Conservation (phyloP, 1,284 basidiomycete genomes). For the Ceratobasidium sp. region DNA sequence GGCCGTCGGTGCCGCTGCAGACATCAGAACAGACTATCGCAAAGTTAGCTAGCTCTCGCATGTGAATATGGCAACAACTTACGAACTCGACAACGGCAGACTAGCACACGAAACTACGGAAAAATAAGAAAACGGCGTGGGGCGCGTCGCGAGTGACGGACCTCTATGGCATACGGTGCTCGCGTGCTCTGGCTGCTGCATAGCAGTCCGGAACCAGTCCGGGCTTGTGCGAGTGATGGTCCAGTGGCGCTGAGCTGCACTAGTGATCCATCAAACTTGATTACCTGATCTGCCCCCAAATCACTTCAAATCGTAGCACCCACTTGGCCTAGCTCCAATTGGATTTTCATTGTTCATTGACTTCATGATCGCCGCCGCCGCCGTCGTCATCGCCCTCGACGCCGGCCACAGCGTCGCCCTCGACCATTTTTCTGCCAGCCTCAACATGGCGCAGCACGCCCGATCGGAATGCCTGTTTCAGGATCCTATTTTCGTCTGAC, state of each 20-base stretch:
- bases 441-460: not conserved
- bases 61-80: not conserved
- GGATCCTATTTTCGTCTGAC: not conserved
- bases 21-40: not conserved
- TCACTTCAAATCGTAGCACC: slow-evolving; percentile 12
- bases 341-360: slow-evolving; percentile 2
- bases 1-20: not conserved
- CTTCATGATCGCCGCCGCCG: slow-evolving; percentile 6
- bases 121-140: not conserved
- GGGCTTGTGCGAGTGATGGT: slow-evolving; percentile 12
- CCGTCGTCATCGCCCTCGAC: not conserved
- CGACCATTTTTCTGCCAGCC: slow-evolving; percentile 2
- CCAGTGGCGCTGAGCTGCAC: slow-evolving; percentile 24
- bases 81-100: not conserved
- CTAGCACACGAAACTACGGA: not conserved
- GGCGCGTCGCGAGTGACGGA: not conserved
- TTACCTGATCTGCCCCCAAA: slow-evolving; percentile 19
- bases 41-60: not conserved
- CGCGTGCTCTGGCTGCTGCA: slow-evolving; percentile 1
- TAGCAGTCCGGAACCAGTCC: slow-evolving; percentile 21
- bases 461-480: slow-evolving; percentile 8
- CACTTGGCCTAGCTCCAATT: not conserved
- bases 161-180: slow-evolving; percentile 16
- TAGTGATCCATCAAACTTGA: slow-evolving; percentile 21
- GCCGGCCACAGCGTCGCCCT: not conserved